Conservation (phyloP, 495 filamentous ascomycete species). For the Lasiosphaeria miniovina region DNA sequence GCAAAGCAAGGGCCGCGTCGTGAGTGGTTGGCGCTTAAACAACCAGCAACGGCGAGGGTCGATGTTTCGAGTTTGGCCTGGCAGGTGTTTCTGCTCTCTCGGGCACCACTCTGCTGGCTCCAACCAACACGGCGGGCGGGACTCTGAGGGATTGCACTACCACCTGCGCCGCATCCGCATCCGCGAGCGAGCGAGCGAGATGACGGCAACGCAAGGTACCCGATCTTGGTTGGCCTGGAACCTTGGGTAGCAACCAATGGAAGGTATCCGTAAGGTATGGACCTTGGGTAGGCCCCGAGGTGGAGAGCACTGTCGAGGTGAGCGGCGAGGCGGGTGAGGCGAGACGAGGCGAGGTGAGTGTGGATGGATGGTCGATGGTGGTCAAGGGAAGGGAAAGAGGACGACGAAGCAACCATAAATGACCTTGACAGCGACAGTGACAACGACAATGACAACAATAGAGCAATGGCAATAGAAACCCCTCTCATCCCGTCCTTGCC, state of each 20-base stretch:
- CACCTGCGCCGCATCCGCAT: not conserved
- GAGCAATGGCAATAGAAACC: not conserved
- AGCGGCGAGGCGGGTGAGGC: too few species aligned
- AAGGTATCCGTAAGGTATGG: too few species aligned
- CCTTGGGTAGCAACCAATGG: too few species aligned
- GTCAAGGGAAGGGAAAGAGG: too few species aligned
- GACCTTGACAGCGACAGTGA: too few species aligned
- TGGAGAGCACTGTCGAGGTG: too few species aligned
- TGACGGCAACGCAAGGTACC: not conserved
- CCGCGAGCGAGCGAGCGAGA: not conserved
- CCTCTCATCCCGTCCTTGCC: not conserved
- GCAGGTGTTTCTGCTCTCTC: slow-evolving; percentile 8
- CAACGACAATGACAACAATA: not conserved
- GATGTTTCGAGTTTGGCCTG: slow-evolving; percentile 23
- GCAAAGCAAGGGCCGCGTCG: slow-evolving; percentile 9
- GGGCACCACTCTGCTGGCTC: not conserved
- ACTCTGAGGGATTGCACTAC: not conserved
- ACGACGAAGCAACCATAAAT: too few species aligned
- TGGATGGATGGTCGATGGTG: too few species aligned
- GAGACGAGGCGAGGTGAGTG: too few species aligned
- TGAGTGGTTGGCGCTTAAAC: slow-evolving; percentile 37
- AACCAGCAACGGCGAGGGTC: slow-evolving; percentile 22
- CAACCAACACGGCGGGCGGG: not conserved
- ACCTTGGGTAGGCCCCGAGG: too few species aligned
- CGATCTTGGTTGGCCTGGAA: too few species aligned